Evolutionary conservation across 2,329 filamentous ascomycete species (phyloP).

Genomic region (Helicocarpus griseus): DNA sequence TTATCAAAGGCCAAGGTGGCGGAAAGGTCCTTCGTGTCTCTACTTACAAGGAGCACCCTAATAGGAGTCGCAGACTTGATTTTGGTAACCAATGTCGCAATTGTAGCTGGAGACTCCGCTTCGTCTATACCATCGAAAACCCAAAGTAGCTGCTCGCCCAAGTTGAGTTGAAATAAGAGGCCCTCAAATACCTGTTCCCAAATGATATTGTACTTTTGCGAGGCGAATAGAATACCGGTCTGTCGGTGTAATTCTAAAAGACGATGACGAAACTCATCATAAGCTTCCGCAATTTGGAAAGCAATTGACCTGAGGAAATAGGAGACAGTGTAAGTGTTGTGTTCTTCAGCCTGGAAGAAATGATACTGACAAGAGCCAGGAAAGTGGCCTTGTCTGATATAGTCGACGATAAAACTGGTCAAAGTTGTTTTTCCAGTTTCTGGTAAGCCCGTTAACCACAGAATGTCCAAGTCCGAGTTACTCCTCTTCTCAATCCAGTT

Average conservation of each 20-base stretch:
- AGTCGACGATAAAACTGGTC: constrained; percentile 8
- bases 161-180: constrained; percentile 7
- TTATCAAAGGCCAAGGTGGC: background rate
- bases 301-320: constrained; percentile 12
- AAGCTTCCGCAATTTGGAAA: constrained; percentile 8
- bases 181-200: constrained; percentile 13
- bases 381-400: background rate
- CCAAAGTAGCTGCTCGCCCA: constrained; percentile 11
- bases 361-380: constrained; percentile 5
- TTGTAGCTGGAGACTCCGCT: constrained; percentile 4
- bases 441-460: constrained; percentile 10
- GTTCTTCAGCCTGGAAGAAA: constrained; percentile 11
- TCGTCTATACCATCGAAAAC: constrained; percentile 16
- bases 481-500: constrained; percentile 2
- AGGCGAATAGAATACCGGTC: constrained; percentile 3
- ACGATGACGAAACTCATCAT: constrained; percentile 4
- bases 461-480: background rate
- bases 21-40: constrained; percentile 6
- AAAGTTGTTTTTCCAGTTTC: constrained; percentile 10
- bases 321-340: constrained; percentile 8
- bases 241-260: constrained; percentile 4
- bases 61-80: constrained; percentile 5
- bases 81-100: constrained; percentile 2
- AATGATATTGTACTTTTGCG: constrained; percentile 7
- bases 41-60: constrained; percentile 10